A percentile compares a stretch with the other conserved stretches of the same genome.
Evolutionary conservation across 1,284 basidiomycete genomes (phyloP).

Genomic region (Cystobasidiaceae sp.): DNA sequence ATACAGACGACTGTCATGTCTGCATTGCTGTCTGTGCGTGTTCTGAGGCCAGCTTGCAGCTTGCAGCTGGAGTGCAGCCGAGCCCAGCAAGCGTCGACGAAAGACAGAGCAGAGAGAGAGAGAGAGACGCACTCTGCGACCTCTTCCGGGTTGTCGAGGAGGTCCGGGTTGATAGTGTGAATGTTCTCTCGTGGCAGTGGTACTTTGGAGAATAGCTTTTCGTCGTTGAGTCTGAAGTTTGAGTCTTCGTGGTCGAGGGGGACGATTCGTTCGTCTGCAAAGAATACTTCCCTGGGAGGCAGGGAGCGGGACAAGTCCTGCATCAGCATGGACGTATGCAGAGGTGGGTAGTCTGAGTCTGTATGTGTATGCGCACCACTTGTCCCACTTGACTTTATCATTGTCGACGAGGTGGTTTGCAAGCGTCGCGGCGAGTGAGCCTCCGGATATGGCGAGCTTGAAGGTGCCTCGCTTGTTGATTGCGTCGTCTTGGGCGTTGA

Average conservation of each 20-base stretch:
- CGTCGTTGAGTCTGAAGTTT: slow-evolving; percentile 74
- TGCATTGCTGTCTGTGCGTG: too few species aligned
- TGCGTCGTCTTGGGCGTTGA: slow-evolving; percentile 84
- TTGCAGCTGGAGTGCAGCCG: too few species aligned
- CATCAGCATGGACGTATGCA: too few species aligned
- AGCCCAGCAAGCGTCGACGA: slow-evolving; percentile 56
- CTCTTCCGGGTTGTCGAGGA: slow-evolving; percentile 56
- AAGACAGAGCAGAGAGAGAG: neutral
- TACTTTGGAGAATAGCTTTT: slow-evolving; percentile 76
- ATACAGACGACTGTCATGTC: too few species aligned
- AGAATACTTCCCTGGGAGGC: slow-evolving; percentile 85
- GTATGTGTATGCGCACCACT: too few species aligned
- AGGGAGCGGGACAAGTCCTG: neutral
- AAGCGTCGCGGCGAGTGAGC: slow-evolving; percentile 82
- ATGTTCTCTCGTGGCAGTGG: slow-evolving; percentile 74
- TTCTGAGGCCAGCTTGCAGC: too few species aligned
- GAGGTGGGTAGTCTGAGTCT: too few species aligned
- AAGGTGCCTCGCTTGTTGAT: slow-evolving; percentile 82
- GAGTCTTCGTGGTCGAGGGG: slow-evolving; percentile 87
- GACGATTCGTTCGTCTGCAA: slow-evolving; percentile 93
- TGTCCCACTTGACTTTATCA: slow-evolving; percentile 82
- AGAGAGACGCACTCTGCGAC: slow-evolving; percentile 46
- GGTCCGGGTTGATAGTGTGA: slow-evolving; percentile 69
- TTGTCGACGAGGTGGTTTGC: slow-evolving; percentile 63
- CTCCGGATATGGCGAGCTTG: slow-evolving; percentile 87